Conservation (phyloP, 1,284 basidiomycete genomes). For the Wolfiporia cocos region DNA sequence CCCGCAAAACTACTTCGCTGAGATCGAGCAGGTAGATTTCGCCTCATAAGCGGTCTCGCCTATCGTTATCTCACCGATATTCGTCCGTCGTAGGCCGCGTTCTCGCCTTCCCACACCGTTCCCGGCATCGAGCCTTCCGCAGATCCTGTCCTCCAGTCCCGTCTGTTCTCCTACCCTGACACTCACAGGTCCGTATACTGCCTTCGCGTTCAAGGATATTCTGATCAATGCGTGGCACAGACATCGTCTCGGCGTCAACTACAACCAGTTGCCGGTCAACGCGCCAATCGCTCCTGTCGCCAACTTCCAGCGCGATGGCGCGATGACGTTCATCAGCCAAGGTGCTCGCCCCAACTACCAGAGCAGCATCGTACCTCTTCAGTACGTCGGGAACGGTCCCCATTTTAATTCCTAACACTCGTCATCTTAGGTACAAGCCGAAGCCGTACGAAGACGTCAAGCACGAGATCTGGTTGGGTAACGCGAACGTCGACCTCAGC, state of each 20-base stretch:
- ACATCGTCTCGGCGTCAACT: conserved; percentile 83
- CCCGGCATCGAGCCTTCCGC: conserved; percentile 86
- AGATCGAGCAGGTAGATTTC: conserved; percentile 69
- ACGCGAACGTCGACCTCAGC: conserved; percentile 69
- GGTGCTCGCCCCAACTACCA: conserved; percentile 84
- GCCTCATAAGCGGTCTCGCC: not conserved
- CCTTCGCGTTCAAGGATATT: conserved; percentile 77
- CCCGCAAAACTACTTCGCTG: conserved; percentile 80
- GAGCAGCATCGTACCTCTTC: conserved; percentile 63
- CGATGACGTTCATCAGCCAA: conserved; percentile 71
- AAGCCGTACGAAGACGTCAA: conserved; percentile 36
- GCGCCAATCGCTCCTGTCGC: conserved; percentile 64
- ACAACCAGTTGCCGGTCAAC: conserved; percentile 88
- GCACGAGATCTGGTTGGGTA: conserved; percentile 76
- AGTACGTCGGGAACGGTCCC: conserved; percentile 28
- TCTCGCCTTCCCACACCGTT: conserved; percentile 81
- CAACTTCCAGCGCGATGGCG: conserved; percentile 85
- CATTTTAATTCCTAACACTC: not conserved
- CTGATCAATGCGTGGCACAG: conserved; percentile 22
- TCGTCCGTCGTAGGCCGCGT: conserved; percentile 51
- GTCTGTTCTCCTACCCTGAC: conserved; percentile 94
- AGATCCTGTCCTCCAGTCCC: conserved; percentile 89
- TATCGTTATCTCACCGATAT: not conserved
- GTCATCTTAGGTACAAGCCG: conserved; percentile 23
- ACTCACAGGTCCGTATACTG: conserved; percentile 77